Evolutionary conservation across 108 stramenopile genomes (phyloP), one percentile per base, ranked within the genome.

Genomic region (Aurantiochytrium sp.): DNA sequence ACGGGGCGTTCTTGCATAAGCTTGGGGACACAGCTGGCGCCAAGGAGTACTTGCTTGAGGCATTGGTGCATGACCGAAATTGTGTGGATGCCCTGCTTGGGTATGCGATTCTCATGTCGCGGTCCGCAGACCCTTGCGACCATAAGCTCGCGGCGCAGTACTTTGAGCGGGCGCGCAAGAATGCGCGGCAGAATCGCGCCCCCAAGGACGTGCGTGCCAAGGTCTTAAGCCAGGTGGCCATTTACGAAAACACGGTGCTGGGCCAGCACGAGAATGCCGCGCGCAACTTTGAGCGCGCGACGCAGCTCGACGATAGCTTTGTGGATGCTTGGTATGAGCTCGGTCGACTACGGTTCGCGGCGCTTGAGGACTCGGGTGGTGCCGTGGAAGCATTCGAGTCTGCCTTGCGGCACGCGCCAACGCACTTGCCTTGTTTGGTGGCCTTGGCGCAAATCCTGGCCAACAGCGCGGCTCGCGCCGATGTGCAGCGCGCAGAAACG

Each of bases 111-210:
- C 76, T 83, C 51, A 47, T 83, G 49, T 53, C 76, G 25, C 49
- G 51, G 19, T 83, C 76, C n/a, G 25, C 45, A 83, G 76, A 83
- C 23, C 76, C 76, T 53, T 47, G 49, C 25, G 76, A 83, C 28
- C 49, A 53, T 12, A 53, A 83, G 45, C 76, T 53, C 6, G 76
- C 76, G 45, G 4, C 19, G 10, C 76, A 83, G 51, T 83, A 83
- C 76, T 83, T 83, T 83, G 76, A 83, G 76, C 76, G 76, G 19
- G 76, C 76, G 19, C 45, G 76, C n/a, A 53, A 53, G 76, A 53
- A 53, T 83, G 76, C 76, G 10, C 45, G 51, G 51, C 45, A 47
- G 51, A 53, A 53, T 45, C n/a, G 51, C 14, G 45, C 51, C 14
- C 49, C 45, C 51, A 53, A 83, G 25, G 49, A 53, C 51, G 28